A percentile compares a stretch with the other conserved stretches of the same genome.
Evolutionary conservation across 306 rosid genomes (phyloP).

Genomic region (Vigna mungo): DNA sequence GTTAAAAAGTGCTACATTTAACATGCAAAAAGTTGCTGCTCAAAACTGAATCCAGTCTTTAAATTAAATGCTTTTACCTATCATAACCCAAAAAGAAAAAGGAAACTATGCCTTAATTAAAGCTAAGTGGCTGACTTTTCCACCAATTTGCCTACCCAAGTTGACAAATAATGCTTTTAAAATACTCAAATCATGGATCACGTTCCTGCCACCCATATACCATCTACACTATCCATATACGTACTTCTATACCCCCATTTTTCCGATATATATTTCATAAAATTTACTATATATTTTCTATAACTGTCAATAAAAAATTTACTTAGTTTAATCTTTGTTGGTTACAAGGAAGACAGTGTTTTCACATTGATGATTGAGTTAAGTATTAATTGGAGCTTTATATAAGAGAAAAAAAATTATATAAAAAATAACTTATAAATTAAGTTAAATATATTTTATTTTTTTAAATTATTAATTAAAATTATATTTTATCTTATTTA

Average conservation of each 20-base stretch:
- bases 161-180: slow-evolving; percentile 1
- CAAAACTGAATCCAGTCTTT: slow-evolving; percentile 18
- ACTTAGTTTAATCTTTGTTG: not conserved
- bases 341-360: not conserved
- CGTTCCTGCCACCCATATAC: slow-evolving; percentile 2
- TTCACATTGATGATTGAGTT: not conserved
- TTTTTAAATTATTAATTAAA: no score
- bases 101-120: slow-evolving; percentile 19
- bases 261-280: no score
- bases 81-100: not conserved
- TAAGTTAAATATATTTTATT: no score
- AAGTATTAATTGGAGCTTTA: no score
- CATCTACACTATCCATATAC: not conserved
- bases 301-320: no score
- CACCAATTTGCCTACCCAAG: slow-evolving; percentile 34
- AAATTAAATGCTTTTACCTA: slow-evolving; percentile 7
- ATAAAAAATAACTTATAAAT: no score
- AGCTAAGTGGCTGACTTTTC: slow-evolving; percentile 40
- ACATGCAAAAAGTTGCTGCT: slow-evolving; percentile 17
- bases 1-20: slow-evolving; percentile 13
- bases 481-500: no score
- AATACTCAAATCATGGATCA: slow-evolving; percentile 1
- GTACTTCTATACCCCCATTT: not conserved
- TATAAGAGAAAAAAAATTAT: no score
- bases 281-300: no score